These are phyloP conservation scores for Protomyces inundatus DNA, from an alignment of 1,139 yeast genomes.

Conservation along the genomic window DNA sequence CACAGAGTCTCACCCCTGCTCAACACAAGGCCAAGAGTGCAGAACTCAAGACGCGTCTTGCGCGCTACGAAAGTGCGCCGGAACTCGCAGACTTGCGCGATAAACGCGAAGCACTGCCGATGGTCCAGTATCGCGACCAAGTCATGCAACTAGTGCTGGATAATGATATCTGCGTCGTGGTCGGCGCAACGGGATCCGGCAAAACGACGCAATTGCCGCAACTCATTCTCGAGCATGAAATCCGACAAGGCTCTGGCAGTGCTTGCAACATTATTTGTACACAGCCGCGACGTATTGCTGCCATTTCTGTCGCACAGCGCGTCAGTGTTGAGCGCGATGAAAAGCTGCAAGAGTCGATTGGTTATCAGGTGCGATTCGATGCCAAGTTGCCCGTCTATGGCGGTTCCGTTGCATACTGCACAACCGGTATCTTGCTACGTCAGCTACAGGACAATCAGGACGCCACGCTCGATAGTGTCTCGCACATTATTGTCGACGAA, in stretches of 20 bases:
- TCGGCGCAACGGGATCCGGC: constrained; percentile 98
- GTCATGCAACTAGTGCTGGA: constrained; percentile 30
- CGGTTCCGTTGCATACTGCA: constrained; percentile 67
- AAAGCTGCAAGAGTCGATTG: constrained; percentile 61
- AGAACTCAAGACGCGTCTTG: background rate
- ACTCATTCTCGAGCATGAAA: constrained; percentile 57
- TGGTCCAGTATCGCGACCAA: constrained; percentile 26
- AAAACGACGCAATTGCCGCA: constrained; percentile 97
- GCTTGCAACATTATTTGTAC: constrained; percentile 59
- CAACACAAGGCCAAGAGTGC: constrained; percentile 5
- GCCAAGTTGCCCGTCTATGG: constrained; percentile 57
- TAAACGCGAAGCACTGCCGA: constrained; percentile 30
- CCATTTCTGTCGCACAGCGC: constrained; percentile 62
- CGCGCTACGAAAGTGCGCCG: constrained; percentile 20
- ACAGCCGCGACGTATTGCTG: constrained; percentile 72
- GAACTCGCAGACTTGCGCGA: constrained; percentile 25
- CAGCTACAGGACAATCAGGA: constrained; percentile 51
- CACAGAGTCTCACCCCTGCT: constrained; percentile 10
- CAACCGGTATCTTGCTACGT: constrained; percentile 74
- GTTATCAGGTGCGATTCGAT: constrained; percentile 78
- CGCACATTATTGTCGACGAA: constrained; percentile 71
- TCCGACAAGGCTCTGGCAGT: constrained; percentile 48
- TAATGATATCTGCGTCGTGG: constrained; percentile 78
- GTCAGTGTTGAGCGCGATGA: constrained; percentile 52
- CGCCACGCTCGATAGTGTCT: constrained; percentile 51